These are phyloP conservation scores for Suhomyces kilbournensis DNA, from an alignment of 805 yeast species.

Conservation along the genomic window DNA sequence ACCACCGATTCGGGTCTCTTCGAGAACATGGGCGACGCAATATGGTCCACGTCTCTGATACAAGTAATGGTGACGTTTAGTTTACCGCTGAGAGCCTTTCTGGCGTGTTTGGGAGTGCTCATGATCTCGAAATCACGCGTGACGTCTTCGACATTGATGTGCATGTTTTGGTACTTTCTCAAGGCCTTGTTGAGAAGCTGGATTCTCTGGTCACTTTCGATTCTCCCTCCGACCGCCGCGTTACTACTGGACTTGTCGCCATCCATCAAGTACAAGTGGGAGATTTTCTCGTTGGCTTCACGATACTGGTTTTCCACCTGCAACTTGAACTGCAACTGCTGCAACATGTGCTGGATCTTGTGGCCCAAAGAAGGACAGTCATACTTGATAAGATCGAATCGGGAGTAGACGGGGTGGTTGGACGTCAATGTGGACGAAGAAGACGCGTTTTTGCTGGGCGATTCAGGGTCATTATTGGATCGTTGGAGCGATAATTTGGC, in stretches of 20 bases:
- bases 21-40: slow-evolving; percentile 76
- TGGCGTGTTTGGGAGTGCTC: slow-evolving; percentile 68
- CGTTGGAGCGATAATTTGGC: slow-evolving; percentile 50
- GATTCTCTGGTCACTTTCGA: slow-evolving; percentile 82
- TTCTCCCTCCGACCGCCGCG: slow-evolving; percentile 84
- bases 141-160: slow-evolving; percentile 63
- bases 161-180: slow-evolving; percentile 86
- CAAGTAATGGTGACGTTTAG: slow-evolving; percentile 71
- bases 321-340: slow-evolving; percentile 87
- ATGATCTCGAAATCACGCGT: slow-evolving; percentile 63
- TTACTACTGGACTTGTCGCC: slow-evolving; percentile 84
- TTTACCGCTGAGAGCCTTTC: slow-evolving; percentile 81
- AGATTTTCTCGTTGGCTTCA: slow-evolving; percentile 87
- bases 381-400: slow-evolving; percentile 80
- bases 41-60: slow-evolving; percentile 88
- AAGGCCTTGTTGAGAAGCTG: slow-evolving; percentile 78
- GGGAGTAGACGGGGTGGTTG: slow-evolving; percentile 44
- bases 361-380: slow-evolving; percentile 95
- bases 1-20: slow-evolving; percentile 78
- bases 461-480: slow-evolving; percentile 8
- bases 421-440: not conserved
- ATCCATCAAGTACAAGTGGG: slow-evolving; percentile 80
- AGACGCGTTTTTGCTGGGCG: slow-evolving; percentile 9
- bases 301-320: slow-evolving; percentile 93
- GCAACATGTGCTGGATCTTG: slow-evolving; percentile 91